phyloP scores from a whole-genome alignment of 345 rosid species.

The Capsella bursapastoris region DNA sequence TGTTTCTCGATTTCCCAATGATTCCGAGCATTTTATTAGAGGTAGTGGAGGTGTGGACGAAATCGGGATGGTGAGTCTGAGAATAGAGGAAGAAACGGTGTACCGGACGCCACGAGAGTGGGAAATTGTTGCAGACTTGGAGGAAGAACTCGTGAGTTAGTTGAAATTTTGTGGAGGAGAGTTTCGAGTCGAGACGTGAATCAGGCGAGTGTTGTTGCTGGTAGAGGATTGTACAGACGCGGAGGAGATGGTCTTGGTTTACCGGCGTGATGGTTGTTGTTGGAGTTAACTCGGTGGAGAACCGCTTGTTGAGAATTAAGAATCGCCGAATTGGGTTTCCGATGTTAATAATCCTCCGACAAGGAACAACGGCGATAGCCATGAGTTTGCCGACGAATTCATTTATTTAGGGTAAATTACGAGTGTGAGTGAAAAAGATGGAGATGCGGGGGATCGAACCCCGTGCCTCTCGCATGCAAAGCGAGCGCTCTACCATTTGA shows the following conservation, averaged over 20 bases:
- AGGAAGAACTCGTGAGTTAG: conserved; percentile 79
- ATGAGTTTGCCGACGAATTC: background rate
- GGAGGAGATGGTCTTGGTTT: conserved; percentile 62
- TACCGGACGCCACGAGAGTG: conserved; percentile 83
- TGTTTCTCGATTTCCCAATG: conserved; percentile 67
- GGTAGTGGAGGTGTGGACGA: conserved; percentile 58
- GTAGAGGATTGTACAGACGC: conserved; percentile 78
- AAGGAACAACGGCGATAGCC: conserved; percentile 18
- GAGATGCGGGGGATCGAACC: conserved; percentile 71
- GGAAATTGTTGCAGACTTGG: conserved; percentile 85
- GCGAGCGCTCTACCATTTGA: conserved; percentile 97
- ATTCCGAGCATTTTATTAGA: conserved; percentile 72
- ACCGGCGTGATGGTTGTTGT: conserved; percentile 44
- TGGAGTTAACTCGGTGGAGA: conserved; percentile 29
- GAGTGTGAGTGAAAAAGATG: too few species aligned
- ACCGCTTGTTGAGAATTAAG: conserved; percentile 23
- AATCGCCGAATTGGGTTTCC: conserved; percentile 29
- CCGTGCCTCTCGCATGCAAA: conserved; percentile 46
- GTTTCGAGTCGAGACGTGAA: conserved; percentile 63
- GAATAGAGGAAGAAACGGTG: conserved; percentile 73
- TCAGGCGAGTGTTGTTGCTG: conserved; percentile 77
- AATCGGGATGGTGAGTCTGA: conserved; percentile 45
- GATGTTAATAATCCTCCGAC: conserved; percentile 27
- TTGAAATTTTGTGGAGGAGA: conserved; percentile 50
- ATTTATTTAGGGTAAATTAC: too few species aligned